phyloP scores from a whole-genome alignment of 2,329 filamentous ascomycete genomes.

The Hymenotorrendiella dingleyae region DNA sequence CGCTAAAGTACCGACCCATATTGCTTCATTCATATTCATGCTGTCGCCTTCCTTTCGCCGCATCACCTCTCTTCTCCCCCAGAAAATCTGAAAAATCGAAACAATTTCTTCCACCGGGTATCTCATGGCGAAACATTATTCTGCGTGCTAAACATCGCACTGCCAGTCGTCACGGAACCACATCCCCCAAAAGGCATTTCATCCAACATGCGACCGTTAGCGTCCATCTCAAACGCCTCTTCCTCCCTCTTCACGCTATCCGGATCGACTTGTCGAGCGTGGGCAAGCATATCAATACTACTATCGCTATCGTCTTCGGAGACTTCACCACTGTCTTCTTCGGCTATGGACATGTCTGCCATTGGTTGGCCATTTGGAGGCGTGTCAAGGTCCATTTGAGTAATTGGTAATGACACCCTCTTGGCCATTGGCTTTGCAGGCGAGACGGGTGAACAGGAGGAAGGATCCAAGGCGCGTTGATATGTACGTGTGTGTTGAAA shows the following conservation, averaged over 20 bases:
- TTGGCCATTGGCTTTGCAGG: not conserved
- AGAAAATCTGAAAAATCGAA: too few relatives aligned
- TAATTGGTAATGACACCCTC: too few relatives aligned
- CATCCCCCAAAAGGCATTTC: too few relatives aligned
- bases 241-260: conserved; percentile 13
- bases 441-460: not conserved
- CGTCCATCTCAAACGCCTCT: conserved; percentile 16
- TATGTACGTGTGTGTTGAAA: not conserved
- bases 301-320: conserved; percentile 17
- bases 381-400: not conserved
- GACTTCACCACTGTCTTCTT: conserved; percentile 9
- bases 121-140: too few relatives aligned
- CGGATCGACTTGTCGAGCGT: conserved; percentile 14
- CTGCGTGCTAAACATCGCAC: too few relatives aligned
- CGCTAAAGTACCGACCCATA: too few relatives aligned
- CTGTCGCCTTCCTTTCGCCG: too few relatives aligned
- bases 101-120: too few relatives aligned
- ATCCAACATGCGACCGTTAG: conserved; percentile 3
- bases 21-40: too few relatives aligned
- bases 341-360: conserved; percentile 2
- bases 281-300: conserved; percentile 22
- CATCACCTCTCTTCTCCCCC: too few relatives aligned
- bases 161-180: too few relatives aligned
- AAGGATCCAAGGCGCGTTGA: not conserved
- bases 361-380: too few relatives aligned